Base-by-base conservation (phyloP, 305 asterid species). In the Ruellia speciosa region DNA sequence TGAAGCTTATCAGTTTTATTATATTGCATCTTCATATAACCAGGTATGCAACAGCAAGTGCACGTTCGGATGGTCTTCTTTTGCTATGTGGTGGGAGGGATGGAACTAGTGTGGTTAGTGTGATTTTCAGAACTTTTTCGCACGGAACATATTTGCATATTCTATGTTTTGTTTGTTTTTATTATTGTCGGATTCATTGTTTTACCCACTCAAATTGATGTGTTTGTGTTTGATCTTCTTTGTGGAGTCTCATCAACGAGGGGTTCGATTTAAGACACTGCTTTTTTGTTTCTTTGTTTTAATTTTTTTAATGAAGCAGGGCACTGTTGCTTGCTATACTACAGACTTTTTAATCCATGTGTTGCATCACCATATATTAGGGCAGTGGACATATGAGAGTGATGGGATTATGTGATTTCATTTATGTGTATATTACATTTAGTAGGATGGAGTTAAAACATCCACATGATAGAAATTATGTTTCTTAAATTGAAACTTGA, bases 41-140 rank as follows among this genome's bases (percentile, higher is more conserved):
- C 72, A 93, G 97, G 99, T 93, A 93, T 67, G 99, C 99, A 28
- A 93, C 97, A 68, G 97, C 99, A 62, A 93, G 97, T 72, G 99
- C 99, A 14, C 94, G 99, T 68, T 89, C 99, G 18, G 99, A 93
- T 81, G 99, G 99, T 59, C 97, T 93, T 75, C 99, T 93, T 77
- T 78, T 93, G 73, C 99, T 93, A 45, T 93, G 97, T 67, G 99
- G 99, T 66, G 99, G 99, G 61, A 84, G 99, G 87, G 99, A 93
- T 72, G 93, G 87, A 4, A 89, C 84, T 70, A 93, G 97, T 71
- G 99, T 93, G 94, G 99, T 93, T 73, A 75, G 95, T 65, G 37
- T 18, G 54, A 31, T 47, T 54, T 58, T 24, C 15, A 9, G 13
- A 20, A 9, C 58, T 49, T 11, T 56, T 46, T 2, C 15, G 4